Conservation (phyloP, 495 filamentous ascomycete genomes). For the Clavariopsis aquatica region DNA sequence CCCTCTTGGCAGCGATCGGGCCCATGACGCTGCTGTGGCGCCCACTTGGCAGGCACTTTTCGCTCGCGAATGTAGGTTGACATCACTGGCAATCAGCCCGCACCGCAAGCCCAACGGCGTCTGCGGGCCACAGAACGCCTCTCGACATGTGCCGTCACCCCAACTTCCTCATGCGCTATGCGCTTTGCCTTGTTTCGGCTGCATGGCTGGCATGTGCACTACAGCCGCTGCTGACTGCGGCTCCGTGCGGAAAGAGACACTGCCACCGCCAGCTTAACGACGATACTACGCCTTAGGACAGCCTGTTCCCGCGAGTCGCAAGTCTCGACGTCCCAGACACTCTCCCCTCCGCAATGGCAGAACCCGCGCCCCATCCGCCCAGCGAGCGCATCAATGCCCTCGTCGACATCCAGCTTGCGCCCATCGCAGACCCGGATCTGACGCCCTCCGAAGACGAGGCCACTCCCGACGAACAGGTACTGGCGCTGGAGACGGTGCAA, state of each 20-base stretch:
- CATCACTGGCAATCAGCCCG: background rate
- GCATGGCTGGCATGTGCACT: background rate
- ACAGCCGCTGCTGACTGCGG: constrained; percentile 13
- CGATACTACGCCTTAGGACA: background rate
- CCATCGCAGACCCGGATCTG: constrained; percentile 32
- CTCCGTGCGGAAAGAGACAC: constrained; percentile 15
- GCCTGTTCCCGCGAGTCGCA: background rate
- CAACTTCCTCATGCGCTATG: constrained; percentile 3
- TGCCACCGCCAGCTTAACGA: constrained; percentile 14
- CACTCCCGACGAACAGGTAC: constrained; percentile 23
- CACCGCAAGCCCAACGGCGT: too few relatives aligned
- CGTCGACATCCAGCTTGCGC: constrained; percentile 34
- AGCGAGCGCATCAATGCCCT: constrained; percentile 25
- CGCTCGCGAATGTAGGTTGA: background rate
- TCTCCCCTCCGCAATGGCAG: constrained; percentile 6
- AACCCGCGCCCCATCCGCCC: background rate
- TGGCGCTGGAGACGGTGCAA: constrained; percentile 55
- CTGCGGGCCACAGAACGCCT: background rate
- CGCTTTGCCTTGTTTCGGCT: background rate
- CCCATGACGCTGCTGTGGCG: background rate
- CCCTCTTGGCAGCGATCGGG: background rate
- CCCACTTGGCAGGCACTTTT: background rate
- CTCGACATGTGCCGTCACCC: background rate
- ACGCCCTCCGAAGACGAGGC: constrained; percentile 37
- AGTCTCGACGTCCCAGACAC: background rate